phyloP scores from a whole-genome alignment of 2,329 filamentous ascomycete species.

The Colletotrichum kahawae region DNA sequence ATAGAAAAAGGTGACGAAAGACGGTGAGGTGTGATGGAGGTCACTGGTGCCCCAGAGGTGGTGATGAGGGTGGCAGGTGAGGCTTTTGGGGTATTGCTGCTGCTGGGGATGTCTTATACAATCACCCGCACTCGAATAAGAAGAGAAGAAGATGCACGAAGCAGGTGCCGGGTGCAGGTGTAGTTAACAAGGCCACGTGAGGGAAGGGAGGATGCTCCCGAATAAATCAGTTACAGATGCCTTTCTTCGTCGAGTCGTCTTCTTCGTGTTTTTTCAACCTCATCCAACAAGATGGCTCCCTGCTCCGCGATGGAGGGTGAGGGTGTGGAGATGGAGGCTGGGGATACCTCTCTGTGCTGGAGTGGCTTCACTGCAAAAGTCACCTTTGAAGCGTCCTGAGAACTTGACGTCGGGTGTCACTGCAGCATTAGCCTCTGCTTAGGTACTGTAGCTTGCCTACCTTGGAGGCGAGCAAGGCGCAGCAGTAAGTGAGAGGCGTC shows the following conservation, averaged over 20 bases:
- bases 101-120: slow-evolving; percentile 7
- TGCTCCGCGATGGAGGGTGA: neutral
- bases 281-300: neutral
- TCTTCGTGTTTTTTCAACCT: neutral
- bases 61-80: slow-evolving; percentile 4
- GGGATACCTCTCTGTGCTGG: neutral
- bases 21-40: neutral
- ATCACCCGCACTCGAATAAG: neutral
- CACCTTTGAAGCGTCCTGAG: neutral
- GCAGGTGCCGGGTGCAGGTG: neutral
- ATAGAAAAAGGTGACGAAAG: neutral
- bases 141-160: neutral
- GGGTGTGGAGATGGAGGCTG: neutral
- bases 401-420: neutral
- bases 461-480: neutral
- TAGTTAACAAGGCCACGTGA: neutral
- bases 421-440: neutral
- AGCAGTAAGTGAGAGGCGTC: neutral
- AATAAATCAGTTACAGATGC: neutral
- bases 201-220: neutral
- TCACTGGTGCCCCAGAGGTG: neutral
- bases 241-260: neutral
- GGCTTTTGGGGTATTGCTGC: neutral
- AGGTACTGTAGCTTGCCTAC: neutral
- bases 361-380: neutral